These are phyloP conservation scores for Rhizophora mangle DNA, from an alignment of 345 rosid genomes.

Conservation along the genomic window DNA sequence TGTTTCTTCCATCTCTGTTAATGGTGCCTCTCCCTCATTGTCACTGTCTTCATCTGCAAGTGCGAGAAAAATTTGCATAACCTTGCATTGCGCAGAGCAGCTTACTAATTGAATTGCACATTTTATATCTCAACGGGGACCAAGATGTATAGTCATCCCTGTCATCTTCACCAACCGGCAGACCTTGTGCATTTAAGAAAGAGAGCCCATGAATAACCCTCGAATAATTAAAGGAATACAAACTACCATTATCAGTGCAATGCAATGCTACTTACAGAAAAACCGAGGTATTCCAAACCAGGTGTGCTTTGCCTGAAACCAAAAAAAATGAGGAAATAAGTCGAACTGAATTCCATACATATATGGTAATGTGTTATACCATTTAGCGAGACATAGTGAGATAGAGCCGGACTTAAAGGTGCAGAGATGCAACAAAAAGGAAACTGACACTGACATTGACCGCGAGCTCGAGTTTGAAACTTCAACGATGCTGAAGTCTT, in stretches of 20 bases:
- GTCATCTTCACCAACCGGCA: constrained; percentile 20
- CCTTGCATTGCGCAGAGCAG: background rate
- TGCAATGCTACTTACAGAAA: constrained; percentile 31
- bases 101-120: no score
- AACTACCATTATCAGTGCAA: background rate
- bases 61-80: background rate
- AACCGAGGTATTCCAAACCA: constrained; percentile 40
- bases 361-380: constrained; percentile 47
- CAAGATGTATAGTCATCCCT: constrained; percentile 24
- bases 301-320: constrained; percentile 3
- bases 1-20: background rate
- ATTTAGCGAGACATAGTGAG: constrained; percentile 21
- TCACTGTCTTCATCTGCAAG: constrained; percentile 36
- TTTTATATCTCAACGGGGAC: no score
- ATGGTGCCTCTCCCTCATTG: constrained; percentile 23
- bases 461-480: background rate
- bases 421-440: background rate
- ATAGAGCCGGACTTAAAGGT: background rate
- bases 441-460: constrained; percentile 47
- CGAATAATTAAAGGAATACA: background rate
- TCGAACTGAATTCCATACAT: background rate
- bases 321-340: background rate
- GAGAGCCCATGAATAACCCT: background rate
- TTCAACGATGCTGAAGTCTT: no score
- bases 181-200: constrained; percentile 22